Conservation (phyloP, 495 filamentous ascomycete genomes). For the Thermochaetoides thermophila region DNA sequence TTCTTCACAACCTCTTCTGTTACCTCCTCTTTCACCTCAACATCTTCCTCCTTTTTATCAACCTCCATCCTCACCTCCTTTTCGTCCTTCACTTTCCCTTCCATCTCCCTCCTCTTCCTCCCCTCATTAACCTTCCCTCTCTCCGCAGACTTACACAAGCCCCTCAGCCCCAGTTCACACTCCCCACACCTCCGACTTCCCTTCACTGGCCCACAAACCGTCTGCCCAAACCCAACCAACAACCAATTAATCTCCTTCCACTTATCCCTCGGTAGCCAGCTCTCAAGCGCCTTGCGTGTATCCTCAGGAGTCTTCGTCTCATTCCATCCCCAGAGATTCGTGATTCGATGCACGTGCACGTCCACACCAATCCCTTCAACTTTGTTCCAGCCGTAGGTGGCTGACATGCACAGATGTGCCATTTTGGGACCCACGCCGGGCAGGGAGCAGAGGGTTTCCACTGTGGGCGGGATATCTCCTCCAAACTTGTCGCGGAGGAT, state of each 20-base stretch:
- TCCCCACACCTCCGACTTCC: conserved; percentile 70
- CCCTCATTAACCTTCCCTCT: conserved; percentile 37
- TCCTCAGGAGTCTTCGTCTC: conserved; percentile 68
- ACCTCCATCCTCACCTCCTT: conserved; percentile 19
- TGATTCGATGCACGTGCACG: conserved; percentile 70
- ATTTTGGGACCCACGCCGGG: conserved; percentile 96
- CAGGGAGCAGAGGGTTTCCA: conserved; percentile 61
- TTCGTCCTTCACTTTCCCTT: conserved; percentile 10
- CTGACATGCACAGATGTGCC: conserved; percentile 80
- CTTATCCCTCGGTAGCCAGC: conserved; percentile 70
- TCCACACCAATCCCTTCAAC: conserved; percentile 52
- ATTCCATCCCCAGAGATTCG: conserved; percentile 93
- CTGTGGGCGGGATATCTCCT: conserved; percentile 72
- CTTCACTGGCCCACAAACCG: conserved; percentile 68
- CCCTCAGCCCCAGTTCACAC: conserved; percentile 57
- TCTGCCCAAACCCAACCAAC: conserved; percentile 80
- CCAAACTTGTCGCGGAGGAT: conserved; percentile 54
- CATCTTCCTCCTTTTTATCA: conserved; percentile 9
- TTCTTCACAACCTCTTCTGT: conserved; percentile 15
- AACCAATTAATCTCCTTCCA: conserved; percentile 94
- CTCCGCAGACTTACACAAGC: conserved; percentile 64
- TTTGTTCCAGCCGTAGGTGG: conserved; percentile 36
- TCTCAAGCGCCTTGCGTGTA: conserved; percentile 61
- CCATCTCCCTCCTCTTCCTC: conserved; percentile 21
- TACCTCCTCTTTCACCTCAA: conserved; percentile 8